Base-by-base conservation (phyloP, 2,329 filamentous ascomycete species). In the Aureobasidium uvarum region DNA sequence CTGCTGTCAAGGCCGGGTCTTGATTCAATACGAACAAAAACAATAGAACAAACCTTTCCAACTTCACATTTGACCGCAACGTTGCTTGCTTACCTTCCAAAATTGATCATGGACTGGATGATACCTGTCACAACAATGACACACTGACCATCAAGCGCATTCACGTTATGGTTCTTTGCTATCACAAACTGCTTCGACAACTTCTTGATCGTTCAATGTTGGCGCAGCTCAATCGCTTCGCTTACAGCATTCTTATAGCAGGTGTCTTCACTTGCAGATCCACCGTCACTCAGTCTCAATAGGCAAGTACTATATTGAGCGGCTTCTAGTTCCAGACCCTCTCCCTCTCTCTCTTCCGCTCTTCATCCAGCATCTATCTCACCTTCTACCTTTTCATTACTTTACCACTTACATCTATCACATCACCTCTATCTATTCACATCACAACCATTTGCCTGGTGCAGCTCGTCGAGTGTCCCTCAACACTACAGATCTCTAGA, bases 1-100 rank as follows among this genome's bases (percentile, higher is more conserved):
- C 63, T n/a, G 45, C 63, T 51, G 63, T 65, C 41, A 65, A 65
- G 63, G 54, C 63, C 20, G 52, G 54, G 31, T 36, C 54, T 41
- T 63, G 60, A 54, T 51, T 31, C 28, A 46, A 13, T 51, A 60
- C 43, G 25, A 63, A 23, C 23, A 20, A 62, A 62, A 39, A 28
- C n/a, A 54, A 63, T 45, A 54, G 25, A 54, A 45, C 6, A 48
- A 41, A 38, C 6, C 25, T n/a, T 48, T 20, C 38, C 13, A 16
- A 8, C 10, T 18, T 48, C 45, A 25, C 10, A 25, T 20, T 14
- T 28, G 4, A 5, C 23, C 20, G 10, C n/a, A 20, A 2, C n/a
- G n/a, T 20, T 45, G 8, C 41, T 45, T 23, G 8, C 4, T 45
- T 45, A 5, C 20, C 8, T 41, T 23, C 41, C 41, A 20, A 3